A percentile compares a stretch with the other conserved stretches of the same genome.
Conservation (phyloP, 2,329 filamentous ascomycete genomes). For the Fusarium agapanthi region DNA sequence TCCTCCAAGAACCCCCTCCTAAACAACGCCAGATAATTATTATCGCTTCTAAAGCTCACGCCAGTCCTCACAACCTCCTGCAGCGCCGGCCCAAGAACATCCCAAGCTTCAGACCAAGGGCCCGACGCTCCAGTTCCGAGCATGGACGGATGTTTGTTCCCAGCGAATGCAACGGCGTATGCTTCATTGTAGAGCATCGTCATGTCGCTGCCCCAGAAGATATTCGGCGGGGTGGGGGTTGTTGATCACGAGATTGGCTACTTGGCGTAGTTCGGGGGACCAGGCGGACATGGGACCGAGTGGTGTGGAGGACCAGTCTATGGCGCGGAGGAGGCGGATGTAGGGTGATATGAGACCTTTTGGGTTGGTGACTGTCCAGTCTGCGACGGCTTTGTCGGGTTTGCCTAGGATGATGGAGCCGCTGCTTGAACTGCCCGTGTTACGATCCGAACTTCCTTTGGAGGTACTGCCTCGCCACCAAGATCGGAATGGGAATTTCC, state of each 20-base stretch:
- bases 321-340: conserved; percentile 42
- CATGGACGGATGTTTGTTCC: conserved; percentile 68
- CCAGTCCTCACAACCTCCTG: conserved; percentile 50
- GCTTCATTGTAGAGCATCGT: conserved; percentile 72
- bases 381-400: conserved; percentile 47
- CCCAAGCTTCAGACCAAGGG: conserved; percentile 63
- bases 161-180: conserved; percentile 63
- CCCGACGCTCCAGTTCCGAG: conserved; percentile 67
- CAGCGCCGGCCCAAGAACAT: conserved; percentile 44
- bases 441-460: conserved; percentile 42
- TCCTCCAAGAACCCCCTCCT: conserved; percentile 51
- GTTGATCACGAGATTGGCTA: conserved; percentile 49
- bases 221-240: conserved; percentile 57
- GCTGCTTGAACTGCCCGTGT: conserved; percentile 40
- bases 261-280: conserved; percentile 55
- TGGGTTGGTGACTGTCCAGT: conserved; percentile 47
- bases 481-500: background rate
- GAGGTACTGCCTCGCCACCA: conserved; percentile 9
- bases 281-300: conserved; percentile 55
- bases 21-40: conserved; percentile 46
- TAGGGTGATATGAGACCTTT: conserved; percentile 45
- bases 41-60: conserved; percentile 45
- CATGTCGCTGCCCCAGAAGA: conserved; percentile 70
- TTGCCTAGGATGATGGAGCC: conserved; percentile 42
- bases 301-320: conserved; percentile 55